A percentile compares a stretch with the other conserved stretches of the same genome.
Conservation (phyloP, 148 eudicot genomes). For the Chenopodium formosanum region DNA sequence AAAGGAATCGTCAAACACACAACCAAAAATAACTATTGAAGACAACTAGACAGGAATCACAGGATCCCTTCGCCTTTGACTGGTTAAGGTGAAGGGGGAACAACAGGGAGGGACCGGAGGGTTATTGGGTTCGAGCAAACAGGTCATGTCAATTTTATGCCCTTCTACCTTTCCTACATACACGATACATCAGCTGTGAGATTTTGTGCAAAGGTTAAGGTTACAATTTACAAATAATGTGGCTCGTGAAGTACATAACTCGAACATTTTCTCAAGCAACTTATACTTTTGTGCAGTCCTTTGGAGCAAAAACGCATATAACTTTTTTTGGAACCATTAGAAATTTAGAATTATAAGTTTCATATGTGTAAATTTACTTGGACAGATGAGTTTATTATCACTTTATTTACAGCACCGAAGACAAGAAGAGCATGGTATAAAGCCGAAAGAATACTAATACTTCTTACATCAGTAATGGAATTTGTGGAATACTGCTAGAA, state of each 20-base stretch:
- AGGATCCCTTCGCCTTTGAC: no score
- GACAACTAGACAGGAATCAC: neutral
- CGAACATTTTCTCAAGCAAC: no score
- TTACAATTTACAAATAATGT: no score
- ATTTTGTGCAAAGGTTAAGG: no score
- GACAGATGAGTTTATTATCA: neutral
- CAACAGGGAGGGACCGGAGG: neutral
- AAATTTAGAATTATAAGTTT: no score
- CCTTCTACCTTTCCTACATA: no score
- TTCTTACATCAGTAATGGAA: neutral
- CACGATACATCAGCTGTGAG: no score
- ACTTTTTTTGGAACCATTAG: no score
- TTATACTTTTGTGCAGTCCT: no score
- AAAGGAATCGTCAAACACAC: neutral
- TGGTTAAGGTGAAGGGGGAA: neutral
- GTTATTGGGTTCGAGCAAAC: neutral
- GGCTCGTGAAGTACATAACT: no score
- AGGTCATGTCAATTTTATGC: neutral
- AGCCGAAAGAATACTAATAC: neutral
- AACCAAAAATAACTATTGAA: neutral
- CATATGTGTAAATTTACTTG: no score
- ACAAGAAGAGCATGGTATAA: neutral
- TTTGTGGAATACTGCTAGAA: neutral
- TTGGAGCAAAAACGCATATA: no score
- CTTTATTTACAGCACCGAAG: neutral